Evolutionary conservation across 495 filamentous ascomycete genomes (phyloP), one percentile per base, ranked within the genome.

Genomic region (Tuber microsphaerosporum): DNA sequence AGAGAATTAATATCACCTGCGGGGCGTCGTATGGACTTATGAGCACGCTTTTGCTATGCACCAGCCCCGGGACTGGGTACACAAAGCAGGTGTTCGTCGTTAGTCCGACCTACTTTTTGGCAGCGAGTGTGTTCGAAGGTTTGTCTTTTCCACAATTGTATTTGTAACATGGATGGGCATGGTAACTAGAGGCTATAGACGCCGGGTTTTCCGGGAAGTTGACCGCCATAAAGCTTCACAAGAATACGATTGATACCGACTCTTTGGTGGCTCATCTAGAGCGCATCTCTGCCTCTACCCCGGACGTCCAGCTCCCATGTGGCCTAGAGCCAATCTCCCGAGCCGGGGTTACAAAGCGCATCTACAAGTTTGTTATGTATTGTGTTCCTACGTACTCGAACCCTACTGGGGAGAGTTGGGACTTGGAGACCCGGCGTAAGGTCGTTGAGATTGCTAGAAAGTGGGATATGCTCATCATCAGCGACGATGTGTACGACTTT

Each of bases 401-500:
- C 79, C 94, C 94, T 0, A 92, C 91, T 0, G 90, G 88, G 7
- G 89, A 89, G 76, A 93, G 91, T 1, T 92, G 92, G 89, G 87
- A 89, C 1, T 83, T 91, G 39, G 80, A 83, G 34, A 87, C 89
- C 10, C 87, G 94, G 0, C 83, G 89, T 75, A 83, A 82, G 20
- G 86, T 97, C 2, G 88, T 97, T 9, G 82, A 84, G 10, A 79
- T 94, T 7, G 94, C 93, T 3, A 87, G 93, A 19, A 83, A 89
- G 44, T 88, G 90, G 81, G 90, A 97, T 80, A 92, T 92, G 6
- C 84, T 97, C 9, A 83, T 97, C 70, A 87, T 97, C n/a, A 88
- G 87, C 19, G 94, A 97, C 84, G 94, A 97, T 83, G 93, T 97
- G 1, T 97, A 97, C 76, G 94, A 97, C 83, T 90, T 93, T 75